phyloP scores from a whole-genome alignment of 1,139 yeast species.

The Kodamaea alishanica region DNA sequence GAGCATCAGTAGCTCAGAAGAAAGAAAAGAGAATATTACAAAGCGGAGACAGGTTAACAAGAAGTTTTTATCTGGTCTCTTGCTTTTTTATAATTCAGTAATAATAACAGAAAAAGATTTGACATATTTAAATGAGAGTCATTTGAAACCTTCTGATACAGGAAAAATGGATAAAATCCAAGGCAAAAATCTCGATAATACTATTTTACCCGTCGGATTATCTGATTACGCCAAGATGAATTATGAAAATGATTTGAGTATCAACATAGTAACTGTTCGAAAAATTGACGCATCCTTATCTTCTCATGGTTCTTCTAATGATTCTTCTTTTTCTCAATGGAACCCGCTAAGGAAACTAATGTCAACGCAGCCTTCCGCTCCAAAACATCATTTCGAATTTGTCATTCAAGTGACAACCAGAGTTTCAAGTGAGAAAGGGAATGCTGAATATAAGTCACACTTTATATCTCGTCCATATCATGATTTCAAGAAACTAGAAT shows the following conservation, averaged over 20 bases:
- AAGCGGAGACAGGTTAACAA: slow-evolving; percentile 64
- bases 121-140: slow-evolving; percentile 45
- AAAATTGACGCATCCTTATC: slow-evolving; percentile 11
- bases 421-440: slow-evolving; percentile 3
- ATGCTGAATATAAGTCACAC: slow-evolving; percentile 23
- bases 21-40: slow-evolving; percentile 68
- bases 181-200: slow-evolving; percentile 2
- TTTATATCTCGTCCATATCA: slow-evolving; percentile 60
- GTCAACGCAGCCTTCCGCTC: slow-evolving; percentile 16
- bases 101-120: slow-evolving; percentile 59
- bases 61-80: slow-evolving; percentile 57
- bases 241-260: slow-evolving; percentile 54
- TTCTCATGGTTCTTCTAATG: not conserved
- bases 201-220: slow-evolving; percentile 8
- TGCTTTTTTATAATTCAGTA: slow-evolving; percentile 73
- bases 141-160: slow-evolving; percentile 52
- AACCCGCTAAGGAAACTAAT: slow-evolving; percentile 20
- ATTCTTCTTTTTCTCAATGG: slow-evolving; percentile 17
- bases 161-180: slow-evolving; percentile 44
- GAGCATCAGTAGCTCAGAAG: slow-evolving; percentile 62
- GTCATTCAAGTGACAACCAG: slow-evolving; percentile 35
- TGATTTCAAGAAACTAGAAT: slow-evolving; percentile 59
- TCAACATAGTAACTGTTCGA: slow-evolving; percentile 67
- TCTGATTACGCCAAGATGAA: slow-evolving; percentile 35
- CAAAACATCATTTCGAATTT: slow-evolving; percentile 40